Evolutionary conservation across 805 yeast genomes (phyloP).

Genomic region (Candida takata): DNA sequence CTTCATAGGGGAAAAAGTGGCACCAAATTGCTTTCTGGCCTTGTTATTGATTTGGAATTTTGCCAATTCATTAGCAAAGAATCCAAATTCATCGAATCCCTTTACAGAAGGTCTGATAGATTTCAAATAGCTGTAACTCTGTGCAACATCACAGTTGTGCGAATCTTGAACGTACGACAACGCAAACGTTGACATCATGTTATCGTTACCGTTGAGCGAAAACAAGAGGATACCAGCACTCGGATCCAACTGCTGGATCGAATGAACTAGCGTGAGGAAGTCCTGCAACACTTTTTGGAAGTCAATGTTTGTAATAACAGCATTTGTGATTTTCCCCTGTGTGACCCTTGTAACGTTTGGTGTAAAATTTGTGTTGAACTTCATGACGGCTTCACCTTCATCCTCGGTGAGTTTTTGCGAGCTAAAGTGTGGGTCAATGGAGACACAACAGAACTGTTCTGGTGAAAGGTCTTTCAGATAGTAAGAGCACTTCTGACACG

Average conservation of each 20-base stretch:
- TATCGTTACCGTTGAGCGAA: slow-evolving; percentile 25
- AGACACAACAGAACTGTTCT: slow-evolving; percentile 24
- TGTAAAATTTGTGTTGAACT: slow-evolving; percentile 23
- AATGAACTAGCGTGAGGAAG: slow-evolving; percentile 14
- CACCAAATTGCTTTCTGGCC: slow-evolving; percentile 17
- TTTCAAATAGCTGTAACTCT: slow-evolving; percentile 19
- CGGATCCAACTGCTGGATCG: slow-evolving; percentile 19
- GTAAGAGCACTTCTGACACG: slow-evolving; percentile 27
- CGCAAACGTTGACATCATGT: slow-evolving; percentile 18
- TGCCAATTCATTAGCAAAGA: slow-evolving; percentile 17
- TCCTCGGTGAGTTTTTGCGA: slow-evolving; percentile 23
- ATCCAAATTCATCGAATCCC: slow-evolving; percentile 20
- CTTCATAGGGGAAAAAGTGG: slow-evolving; percentile 5
- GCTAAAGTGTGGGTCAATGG: slow-evolving; percentile 30
- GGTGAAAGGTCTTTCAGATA: slow-evolving; percentile 23
- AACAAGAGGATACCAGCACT: slow-evolving; percentile 21
- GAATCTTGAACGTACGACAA: slow-evolving; percentile 19
- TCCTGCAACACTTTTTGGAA: slow-evolving; percentile 21
- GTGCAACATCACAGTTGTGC: slow-evolving; percentile 19
- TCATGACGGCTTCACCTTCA: slow-evolving; percentile 21
- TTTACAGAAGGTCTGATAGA: slow-evolving; percentile 22
- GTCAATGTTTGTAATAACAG: slow-evolving; percentile 20
- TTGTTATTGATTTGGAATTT: slow-evolving; percentile 17
- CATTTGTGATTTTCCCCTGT: slow-evolving; percentile 16
- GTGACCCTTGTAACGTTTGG: slow-evolving; percentile 14